Percentiles rank a stretch among this genome's conserved stretches.
These are phyloP conservation scores for Penicillium sp. DNA, from an alignment of 2,329 filamentous ascomycete genomes.

Conservation along the genomic window DNA sequence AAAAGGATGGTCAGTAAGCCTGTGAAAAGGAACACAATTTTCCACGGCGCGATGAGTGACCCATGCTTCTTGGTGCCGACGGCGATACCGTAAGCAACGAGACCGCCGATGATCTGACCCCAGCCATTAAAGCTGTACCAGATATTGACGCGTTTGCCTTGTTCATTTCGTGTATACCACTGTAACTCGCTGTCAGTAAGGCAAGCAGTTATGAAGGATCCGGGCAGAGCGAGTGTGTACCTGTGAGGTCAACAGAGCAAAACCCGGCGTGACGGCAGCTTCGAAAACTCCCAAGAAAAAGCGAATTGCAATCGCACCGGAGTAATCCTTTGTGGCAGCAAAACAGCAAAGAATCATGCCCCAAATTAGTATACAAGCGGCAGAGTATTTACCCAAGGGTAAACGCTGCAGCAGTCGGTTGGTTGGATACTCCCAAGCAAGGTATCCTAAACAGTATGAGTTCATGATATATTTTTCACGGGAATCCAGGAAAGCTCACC, in stretches of 20 bases:
- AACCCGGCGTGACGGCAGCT: slow-evolving; percentile 64
- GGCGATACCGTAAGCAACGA: slow-evolving; percentile 65
- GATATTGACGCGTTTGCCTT: slow-evolving; percentile 62
- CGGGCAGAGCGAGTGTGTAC: slow-evolving; percentile 15
- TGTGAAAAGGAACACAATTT: slow-evolving; percentile 61
- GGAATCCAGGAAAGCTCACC: slow-evolving; percentile 27
- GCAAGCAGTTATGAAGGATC: not conserved
- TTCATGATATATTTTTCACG: too few relatives aligned
- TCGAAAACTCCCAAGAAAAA: slow-evolving; percentile 68
- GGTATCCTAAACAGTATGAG: slow-evolving; percentile 37
- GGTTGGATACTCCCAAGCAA: slow-evolving; percentile 67
- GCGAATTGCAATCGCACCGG: slow-evolving; percentile 61
- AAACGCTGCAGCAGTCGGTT: slow-evolving; percentile 64
- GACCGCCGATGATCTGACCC: slow-evolving; percentile 64
- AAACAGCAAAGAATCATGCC: slow-evolving; percentile 60
- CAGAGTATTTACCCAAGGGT: slow-evolving; percentile 67
- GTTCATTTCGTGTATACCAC: slow-evolving; percentile 72
- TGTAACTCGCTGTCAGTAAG: slow-evolving; percentile 29
- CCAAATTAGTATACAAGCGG: slow-evolving; percentile 65
- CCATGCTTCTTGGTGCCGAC: slow-evolving; percentile 57
- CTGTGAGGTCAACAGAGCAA: slow-evolving; percentile 65
- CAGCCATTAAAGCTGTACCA: slow-evolving; percentile 71
- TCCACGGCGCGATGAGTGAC: slow-evolving; percentile 63
- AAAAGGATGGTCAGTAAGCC: slow-evolving; percentile 54
- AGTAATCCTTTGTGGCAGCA: slow-evolving; percentile 60